Evolutionary conservation across 768 basidiomycete species (phyloP).

Genomic region (Glaciozyma martinii): DNA sequence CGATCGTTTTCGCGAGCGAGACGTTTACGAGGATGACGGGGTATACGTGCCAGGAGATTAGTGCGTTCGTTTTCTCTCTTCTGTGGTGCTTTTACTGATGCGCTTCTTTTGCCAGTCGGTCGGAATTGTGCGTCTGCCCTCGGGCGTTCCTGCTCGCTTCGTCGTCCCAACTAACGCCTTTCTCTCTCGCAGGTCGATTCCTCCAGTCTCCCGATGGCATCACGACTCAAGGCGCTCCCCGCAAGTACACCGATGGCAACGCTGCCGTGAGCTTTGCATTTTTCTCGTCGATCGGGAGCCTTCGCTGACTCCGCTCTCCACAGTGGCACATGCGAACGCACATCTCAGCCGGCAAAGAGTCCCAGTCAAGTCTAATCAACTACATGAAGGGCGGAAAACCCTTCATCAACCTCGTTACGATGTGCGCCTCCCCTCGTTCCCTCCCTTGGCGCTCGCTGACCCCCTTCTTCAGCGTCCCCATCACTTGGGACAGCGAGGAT

Average conservation of each 20-base stretch:
- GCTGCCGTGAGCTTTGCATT: conserved; percentile 43
- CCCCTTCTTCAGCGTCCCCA: conserved; percentile 56
- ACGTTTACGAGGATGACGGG: conserved; percentile 55
- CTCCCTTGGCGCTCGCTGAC: neutral
- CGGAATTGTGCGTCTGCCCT: neutral
- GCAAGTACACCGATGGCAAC: conserved; percentile 56
- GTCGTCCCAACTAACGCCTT: neutral
- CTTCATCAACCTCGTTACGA: conserved; percentile 74
- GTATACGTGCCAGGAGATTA: conserved; percentile 51
- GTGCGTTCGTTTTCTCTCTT: conserved; percentile 37
- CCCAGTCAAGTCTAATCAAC: conserved; percentile 77
- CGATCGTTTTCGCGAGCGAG: conserved; percentile 79
- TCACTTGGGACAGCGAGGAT: conserved; percentile 64
- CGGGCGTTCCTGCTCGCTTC: too few relatives aligned
- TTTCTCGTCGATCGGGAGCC: neutral
- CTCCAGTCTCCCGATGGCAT: conserved; percentile 65
- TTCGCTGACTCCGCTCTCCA: neutral
- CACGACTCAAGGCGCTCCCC: conserved; percentile 45
- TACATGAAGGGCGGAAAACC: conserved; percentile 73
- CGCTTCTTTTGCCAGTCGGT: neutral
- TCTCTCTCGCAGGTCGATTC: conserved; percentile 47
- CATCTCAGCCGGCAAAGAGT: conserved; percentile 70
- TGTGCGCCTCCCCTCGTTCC: conserved; percentile 39
- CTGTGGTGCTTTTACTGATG: neutral
- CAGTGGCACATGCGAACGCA: conserved; percentile 53